Base-by-base conservation (phyloP, 1,139 yeast species). In the Maudiozyma humilis region DNA sequence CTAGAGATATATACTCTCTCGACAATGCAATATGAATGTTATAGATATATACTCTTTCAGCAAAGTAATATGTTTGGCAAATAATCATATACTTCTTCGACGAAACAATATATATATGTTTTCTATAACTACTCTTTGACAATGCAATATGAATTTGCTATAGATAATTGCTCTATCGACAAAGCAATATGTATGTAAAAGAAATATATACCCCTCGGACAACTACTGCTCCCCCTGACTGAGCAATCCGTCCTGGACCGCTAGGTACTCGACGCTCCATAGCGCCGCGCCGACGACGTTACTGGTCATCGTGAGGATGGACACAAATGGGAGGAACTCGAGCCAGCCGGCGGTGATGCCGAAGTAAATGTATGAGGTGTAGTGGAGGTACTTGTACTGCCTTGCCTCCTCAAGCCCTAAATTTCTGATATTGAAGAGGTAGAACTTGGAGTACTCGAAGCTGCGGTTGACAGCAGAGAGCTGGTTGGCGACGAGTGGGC, bases 311-410 rank as follows among this genome's bases (percentile, higher is more conserved):
- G 64, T 55, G 8, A 60, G 40, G 12, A 58, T 51, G 14, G 66
- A 57, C 15, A 59, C 38, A 20, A 57, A 41, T 12, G 67, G 67
- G 30, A 63, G 37, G 17, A 60, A 47, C 40, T 63, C 66, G 25
- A 63, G 37, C 1, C 61, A 18, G 10, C 65, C 64, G 3, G 65
- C 54, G 15, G 56, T 49, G 44, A 59, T 49, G 3, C 67, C 67
- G 48, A 62, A 62, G 6, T 55, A 54, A 36, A 56, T 43, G 32
- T 57, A 57, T 20, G 53, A 51, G 2, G 57, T 57, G 15, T 53
- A 41, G 40, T 60, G 56, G 32, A 46, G 46, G 35, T 54, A 53
- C 42, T 54, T 46, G 36, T 49, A 51, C 15, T 47, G 42, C 36
- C 49, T 48, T 6, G 43, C 44, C 23, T 49, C 47, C 20, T 48